Conservation (phyloP, 1,284 basidiomycete genomes). For the Retiboletus flavoniger region DNA sequence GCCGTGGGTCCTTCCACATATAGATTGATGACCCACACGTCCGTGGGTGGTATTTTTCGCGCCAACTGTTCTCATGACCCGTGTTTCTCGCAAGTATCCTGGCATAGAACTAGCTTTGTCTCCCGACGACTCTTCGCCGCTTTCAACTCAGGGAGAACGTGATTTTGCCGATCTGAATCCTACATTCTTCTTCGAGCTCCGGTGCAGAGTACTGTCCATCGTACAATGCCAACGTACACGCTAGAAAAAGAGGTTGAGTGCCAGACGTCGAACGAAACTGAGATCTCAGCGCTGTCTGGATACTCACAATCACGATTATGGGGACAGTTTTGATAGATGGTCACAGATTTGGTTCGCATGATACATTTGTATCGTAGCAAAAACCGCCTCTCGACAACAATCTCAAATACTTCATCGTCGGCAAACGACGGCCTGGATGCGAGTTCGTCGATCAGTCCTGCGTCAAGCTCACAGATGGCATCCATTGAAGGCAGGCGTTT, state of each 20-base stretch:
- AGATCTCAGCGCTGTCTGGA: not conserved
- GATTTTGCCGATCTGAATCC: not conserved
- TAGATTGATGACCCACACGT: not conserved
- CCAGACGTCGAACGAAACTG: not conserved
- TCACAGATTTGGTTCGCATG: slow-evolving; percentile 7
- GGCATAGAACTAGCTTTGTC: not conserved
- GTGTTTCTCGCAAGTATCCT: not conserved
- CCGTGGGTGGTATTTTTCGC: not conserved
- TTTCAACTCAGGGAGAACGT: not conserved
- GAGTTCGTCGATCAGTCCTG: not conserved
- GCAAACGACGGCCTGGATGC: slow-evolving; percentile 6
- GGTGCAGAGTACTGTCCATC: not conserved
- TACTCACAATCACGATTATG: not conserved
- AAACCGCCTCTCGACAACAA: slow-evolving; percentile 10
- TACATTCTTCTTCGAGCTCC: not conserved
- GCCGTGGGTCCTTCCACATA: not conserved
- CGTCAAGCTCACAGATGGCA: not conserved
- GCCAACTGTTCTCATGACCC: not conserved
- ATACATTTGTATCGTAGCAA: slow-evolving; percentile 16
- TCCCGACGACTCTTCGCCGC: not conserved
- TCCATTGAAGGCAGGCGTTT: not conserved
- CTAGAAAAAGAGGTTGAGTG: not conserved
- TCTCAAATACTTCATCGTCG: slow-evolving; percentile 5
- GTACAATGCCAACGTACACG: slow-evolving; percentile 3
- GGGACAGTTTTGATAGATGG: not conserved